Percentiles rank a stretch among this genome's conserved stretches.
phyloP scores from a whole-genome alignment of 2,329 filamentous ascomycete species.

The Laburnicola sp. region DNA sequence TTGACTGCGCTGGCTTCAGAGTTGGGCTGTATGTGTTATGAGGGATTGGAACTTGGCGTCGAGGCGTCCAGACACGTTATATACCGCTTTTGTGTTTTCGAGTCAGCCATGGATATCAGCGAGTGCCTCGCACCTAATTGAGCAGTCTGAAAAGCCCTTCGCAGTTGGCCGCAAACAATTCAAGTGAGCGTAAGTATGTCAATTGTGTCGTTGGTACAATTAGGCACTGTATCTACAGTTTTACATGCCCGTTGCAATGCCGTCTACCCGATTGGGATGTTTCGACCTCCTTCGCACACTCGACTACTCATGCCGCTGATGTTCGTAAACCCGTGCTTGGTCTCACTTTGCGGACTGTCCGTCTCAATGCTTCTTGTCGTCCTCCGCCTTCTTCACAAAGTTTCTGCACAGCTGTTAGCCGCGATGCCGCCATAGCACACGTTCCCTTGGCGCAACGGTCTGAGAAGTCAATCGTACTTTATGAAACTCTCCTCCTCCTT shows the following conservation, averaged over 20 bases:
- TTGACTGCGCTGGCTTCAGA: neutral
- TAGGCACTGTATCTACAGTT: slow-evolving; percentile 38
- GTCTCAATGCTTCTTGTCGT: slow-evolving; percentile 27
- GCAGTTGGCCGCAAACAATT: neutral
- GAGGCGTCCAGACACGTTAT: neutral
- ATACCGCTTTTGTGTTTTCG: slow-evolving; percentile 7
- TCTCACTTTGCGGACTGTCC: neutral
- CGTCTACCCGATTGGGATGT: slow-evolving; percentile 12
- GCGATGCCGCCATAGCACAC: neutral
- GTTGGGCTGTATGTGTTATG: slow-evolving; percentile 10
- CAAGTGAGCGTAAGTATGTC: neutral
- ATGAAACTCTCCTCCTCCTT: slow-evolving; percentile 71
- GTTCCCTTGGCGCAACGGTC: neutral
- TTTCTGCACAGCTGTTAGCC: slow-evolving; percentile 31
- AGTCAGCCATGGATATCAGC: neutral
- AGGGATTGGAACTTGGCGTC: slow-evolving; percentile 19
- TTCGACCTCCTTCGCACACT: neutral
- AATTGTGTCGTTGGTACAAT: slow-evolving; percentile 35
- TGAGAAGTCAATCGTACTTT: slow-evolving; percentile 55
- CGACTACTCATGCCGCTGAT: neutral
- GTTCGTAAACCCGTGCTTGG: neutral
- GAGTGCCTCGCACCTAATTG: neutral
- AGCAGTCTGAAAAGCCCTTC: neutral
- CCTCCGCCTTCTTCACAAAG: slow-evolving; percentile 45
- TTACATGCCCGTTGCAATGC: slow-evolving; percentile 19